Evolutionary conservation across 768 basidiomycete genomes (phyloP), one percentile per base, ranked within the genome.

Genomic region (Suillus alpinus): DNA sequence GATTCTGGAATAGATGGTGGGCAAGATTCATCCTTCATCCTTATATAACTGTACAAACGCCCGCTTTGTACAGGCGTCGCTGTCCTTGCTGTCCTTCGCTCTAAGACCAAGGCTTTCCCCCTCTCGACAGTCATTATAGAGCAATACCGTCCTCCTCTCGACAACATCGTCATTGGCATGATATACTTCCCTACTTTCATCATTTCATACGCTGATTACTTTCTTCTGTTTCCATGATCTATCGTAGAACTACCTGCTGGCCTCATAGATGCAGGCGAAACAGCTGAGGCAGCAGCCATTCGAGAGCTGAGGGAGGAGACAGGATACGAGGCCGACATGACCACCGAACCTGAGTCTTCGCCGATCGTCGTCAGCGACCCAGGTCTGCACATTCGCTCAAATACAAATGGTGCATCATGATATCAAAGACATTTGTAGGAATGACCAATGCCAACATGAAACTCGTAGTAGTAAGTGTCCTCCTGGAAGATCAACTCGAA

Each of bases 391-490:
- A n/a, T 26, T 39, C 40, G 56, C 29, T 56, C 63, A 34, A 49
- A 47, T 23, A 20, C 4, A 32, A 32, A 43, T 32, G 23, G 14
- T 26, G 56, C 23, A 36, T 26, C 26, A 26, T 26, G 26, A 26
- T 10, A 58, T 32, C 23, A 3, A 51, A 56, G 16, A 31, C 34
- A 49, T 37, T 32, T 53, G 6, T 57, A 92, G 94, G 95, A 10
- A 95, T 98, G 94, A 90, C 92, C 20, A 94, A 87, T 47, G 91
- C 95, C 13, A 96, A 91, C 69, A 95, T 95, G 92, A 88, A 92
- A 67, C 83, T 97, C 23, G 86, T 93, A 51, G 80, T 88, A 18
- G 78, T 95, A 32, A 80, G 82, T 61, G 89, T 94, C 47, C 71
- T 78, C 37, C 77, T 98, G 58, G 78, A 83, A n/a, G 85, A 84